Evolutionary conservation across 2,329 filamentous ascomycete genomes (phyloP).

Genomic region (Fusarium citri): DNA sequence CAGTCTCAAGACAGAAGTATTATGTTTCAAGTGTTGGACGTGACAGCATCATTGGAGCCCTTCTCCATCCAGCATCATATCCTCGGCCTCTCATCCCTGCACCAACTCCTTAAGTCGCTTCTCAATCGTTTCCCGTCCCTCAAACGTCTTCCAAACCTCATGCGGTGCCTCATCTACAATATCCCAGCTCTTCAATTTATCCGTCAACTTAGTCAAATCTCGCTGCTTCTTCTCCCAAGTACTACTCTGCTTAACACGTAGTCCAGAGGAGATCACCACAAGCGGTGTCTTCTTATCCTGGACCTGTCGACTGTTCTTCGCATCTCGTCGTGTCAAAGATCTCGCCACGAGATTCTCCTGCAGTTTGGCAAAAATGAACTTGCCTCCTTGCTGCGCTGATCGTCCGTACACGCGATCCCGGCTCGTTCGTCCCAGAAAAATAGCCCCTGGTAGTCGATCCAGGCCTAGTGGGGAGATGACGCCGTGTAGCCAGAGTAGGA

Average conservation of each 20-base stretch:
- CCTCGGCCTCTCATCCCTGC: constrained; percentile 36
- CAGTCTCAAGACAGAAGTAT: too few species aligned
- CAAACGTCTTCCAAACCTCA: constrained; percentile 81
- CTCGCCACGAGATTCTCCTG: constrained; percentile 92
- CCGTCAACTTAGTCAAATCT: constrained; percentile 83
- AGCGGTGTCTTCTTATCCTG: constrained; percentile 81
- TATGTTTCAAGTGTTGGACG: too few species aligned
- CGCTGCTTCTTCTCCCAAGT: constrained; percentile 88
- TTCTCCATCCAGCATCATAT: too few species aligned
- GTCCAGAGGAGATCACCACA: constrained; percentile 84
- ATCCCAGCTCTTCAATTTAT: constrained; percentile 85
- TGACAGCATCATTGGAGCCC: too few species aligned
- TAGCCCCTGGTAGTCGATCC: constrained; percentile 80
- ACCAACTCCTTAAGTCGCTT: constrained; percentile 80
- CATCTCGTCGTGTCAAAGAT: constrained; percentile 85
- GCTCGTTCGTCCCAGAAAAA: constrained; percentile 83
- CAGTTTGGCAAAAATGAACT: constrained; percentile 88
- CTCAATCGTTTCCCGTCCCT: constrained; percentile 81
- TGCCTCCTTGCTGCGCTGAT: constrained; percentile 81
- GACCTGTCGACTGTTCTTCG: constrained; percentile 81
- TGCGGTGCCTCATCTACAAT: constrained; percentile 86
- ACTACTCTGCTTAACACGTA: constrained; percentile 71
- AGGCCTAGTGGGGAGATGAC: constrained; percentile 88
- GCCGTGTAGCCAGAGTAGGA: constrained; percentile 87
- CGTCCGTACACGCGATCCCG: constrained; percentile 88